These are phyloP conservation scores for Geotrichum fermentans DNA, from an alignment of 1,139 yeast genomes.

Conservation along the genomic window DNA sequence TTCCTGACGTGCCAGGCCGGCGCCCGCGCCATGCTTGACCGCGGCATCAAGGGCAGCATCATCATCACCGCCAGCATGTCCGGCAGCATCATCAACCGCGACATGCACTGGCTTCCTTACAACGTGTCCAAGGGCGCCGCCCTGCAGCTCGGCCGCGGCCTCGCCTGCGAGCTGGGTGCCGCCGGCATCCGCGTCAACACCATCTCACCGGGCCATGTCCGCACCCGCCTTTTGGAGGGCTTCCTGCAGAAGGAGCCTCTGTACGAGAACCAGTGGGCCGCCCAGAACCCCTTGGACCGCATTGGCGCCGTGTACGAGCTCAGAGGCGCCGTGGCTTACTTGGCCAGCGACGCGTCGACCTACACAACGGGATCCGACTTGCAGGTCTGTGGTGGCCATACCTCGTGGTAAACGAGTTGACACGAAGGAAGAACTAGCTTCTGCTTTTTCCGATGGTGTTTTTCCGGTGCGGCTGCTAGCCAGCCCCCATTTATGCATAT, in stretches of 20 bases:
- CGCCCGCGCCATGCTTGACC: slow-evolving; percentile 44
- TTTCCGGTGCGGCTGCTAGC: too few relatives aligned
- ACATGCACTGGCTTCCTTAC: slow-evolving; percentile 53
- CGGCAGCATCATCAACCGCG: slow-evolving; percentile 51
- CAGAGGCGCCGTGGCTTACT: slow-evolving; percentile 69
- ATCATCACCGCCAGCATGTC: slow-evolving; percentile 56
- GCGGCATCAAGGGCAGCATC: slow-evolving; percentile 47
- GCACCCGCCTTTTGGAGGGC: slow-evolving; percentile 31
- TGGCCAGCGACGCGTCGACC: slow-evolving; percentile 65
- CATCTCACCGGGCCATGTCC: slow-evolving; percentile 54
- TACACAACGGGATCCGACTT: slow-evolving; percentile 77
- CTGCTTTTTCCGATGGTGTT: too few relatives aligned
- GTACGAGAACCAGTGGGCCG: slow-evolving; percentile 34
- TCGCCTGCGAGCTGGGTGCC: slow-evolving; percentile 50
- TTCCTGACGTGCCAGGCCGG: slow-evolving; percentile 52
- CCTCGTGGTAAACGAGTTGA: slow-evolving; percentile 44
- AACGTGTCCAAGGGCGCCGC: slow-evolving; percentile 58
- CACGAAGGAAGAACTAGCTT: too few relatives aligned
- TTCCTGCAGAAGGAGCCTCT: slow-evolving; percentile 29
- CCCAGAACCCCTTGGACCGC: slow-evolving; percentile 33
- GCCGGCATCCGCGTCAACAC: slow-evolving; percentile 46
- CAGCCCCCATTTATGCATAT: too few relatives aligned
- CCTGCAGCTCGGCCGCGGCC: slow-evolving; percentile 49
- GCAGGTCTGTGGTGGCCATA: slow-evolving; percentile 79
- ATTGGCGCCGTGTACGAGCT: slow-evolving; percentile 47